Percentiles rank a stretch among this genome's conserved stretches.
These are phyloP conservation scores for Gynochthodes officinalis DNA, from an alignment of 257 asterid species.

Conservation along the genomic window DNA sequence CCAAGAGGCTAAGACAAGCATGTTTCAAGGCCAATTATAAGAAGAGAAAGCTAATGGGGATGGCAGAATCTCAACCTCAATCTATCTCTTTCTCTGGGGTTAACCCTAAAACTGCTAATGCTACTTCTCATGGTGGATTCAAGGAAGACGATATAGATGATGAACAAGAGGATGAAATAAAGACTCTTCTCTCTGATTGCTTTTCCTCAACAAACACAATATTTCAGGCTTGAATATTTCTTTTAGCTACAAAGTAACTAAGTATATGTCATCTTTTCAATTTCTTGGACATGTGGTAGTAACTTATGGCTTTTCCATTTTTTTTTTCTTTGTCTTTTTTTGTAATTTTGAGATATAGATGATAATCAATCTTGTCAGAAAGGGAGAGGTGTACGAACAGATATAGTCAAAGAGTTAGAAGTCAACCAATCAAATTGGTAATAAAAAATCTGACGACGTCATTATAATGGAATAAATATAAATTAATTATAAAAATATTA, in stretches of 20 bases:
- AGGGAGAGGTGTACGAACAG: no score
- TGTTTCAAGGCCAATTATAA: constrained; percentile 72
- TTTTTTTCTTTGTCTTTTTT: background rate
- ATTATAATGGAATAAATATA: no score
- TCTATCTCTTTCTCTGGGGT: constrained; percentile 7
- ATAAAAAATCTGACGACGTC: no score
- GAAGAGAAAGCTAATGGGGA: constrained; percentile 53
- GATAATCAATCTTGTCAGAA: no score
- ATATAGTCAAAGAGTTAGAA: no score
- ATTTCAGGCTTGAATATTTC: background rate
- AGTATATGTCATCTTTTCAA: background rate
- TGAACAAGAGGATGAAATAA: constrained; percentile 34
- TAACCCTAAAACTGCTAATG: background rate
- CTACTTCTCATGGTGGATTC: background rate
- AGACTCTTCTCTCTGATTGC: constrained; percentile 36
- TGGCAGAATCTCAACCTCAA: constrained; percentile 14
- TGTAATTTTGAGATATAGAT: background rate
- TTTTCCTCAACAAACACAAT: constrained; percentile 24
- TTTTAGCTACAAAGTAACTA: background rate
- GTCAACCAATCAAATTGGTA: no score
- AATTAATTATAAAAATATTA: no score
- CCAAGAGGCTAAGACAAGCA: constrained; percentile 66
- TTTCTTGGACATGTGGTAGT: background rate
- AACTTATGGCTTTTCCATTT: background rate
- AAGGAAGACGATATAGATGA: background rate